Conservation (phyloP, 2,329 filamentous ascomycete species). For the Fusarium kyushuense region DNA sequence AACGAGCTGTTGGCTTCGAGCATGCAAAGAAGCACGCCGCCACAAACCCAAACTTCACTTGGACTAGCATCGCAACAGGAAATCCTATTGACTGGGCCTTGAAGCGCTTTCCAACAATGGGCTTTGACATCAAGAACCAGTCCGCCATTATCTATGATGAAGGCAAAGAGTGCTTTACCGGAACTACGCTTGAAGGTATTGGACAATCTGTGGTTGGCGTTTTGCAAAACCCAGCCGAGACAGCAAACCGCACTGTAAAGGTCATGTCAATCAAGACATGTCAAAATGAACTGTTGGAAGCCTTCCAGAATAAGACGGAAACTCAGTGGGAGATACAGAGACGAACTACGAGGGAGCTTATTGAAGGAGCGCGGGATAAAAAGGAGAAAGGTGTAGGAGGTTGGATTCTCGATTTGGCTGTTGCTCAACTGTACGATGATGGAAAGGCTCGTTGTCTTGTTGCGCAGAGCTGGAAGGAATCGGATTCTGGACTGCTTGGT, state of each 20-base stretch:
- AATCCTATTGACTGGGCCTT: constrained; percentile 38
- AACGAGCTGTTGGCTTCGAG: constrained; percentile 17
- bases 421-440: constrained; percentile 27
- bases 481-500: constrained; percentile 24
- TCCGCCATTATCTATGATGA: constrained; percentile 24
- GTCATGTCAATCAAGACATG: constrained; percentile 33
- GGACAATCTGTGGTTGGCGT: constrained; percentile 35
- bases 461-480: constrained; percentile 21
- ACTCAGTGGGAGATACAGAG: constrained; percentile 13
- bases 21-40: constrained; percentile 11
- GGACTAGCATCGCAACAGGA: constrained; percentile 28
- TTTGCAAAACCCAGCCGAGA: constrained; percentile 21
- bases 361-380: constrained; percentile 24
- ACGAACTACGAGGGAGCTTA: constrained; percentile 12
- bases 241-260: constrained; percentile 22
- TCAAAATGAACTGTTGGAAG: constrained; percentile 28
- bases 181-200: constrained; percentile 28
- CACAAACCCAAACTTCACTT: constrained; percentile 21
- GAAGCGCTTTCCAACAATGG: constrained; percentile 33
- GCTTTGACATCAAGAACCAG: constrained; percentile 12
- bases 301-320: constrained; percentile 6
- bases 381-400: constrained; percentile 5
- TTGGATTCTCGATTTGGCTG: constrained; percentile 31
- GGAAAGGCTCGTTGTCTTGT: constrained; percentile 14
- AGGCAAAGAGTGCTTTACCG: constrained; percentile 25